Evolutionary conservation across 805 yeast species (phyloP).

Genomic region (Starmerella powellii): DNA sequence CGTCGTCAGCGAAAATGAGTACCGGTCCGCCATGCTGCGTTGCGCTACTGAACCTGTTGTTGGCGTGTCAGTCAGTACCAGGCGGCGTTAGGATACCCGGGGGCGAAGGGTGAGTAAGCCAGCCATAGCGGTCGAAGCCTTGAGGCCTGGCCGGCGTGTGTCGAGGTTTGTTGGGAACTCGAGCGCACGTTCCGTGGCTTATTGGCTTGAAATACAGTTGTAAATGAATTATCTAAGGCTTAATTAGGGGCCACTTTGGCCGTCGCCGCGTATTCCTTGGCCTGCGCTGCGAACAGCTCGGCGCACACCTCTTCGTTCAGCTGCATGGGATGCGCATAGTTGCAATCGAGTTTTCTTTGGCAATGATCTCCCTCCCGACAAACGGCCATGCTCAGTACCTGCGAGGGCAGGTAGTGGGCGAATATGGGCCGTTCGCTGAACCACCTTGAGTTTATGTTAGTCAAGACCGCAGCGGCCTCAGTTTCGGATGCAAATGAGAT

Average conservation of each 20-base stretch:
- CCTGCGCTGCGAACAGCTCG: slow-evolving; percentile 36
- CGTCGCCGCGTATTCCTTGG: slow-evolving; percentile 1
- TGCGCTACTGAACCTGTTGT: too few species aligned
- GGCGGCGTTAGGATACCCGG: too few species aligned
- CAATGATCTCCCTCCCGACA: slow-evolving; percentile 63
- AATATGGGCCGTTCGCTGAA: slow-evolving; percentile 65
- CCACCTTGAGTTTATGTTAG: slow-evolving; percentile 67
- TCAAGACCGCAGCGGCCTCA: slow-evolving; percentile 50
- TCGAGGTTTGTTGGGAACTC: too few species aligned
- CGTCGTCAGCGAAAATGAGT: slow-evolving; percentile 92
- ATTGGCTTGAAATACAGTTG: too few species aligned
- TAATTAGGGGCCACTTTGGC: neutral
- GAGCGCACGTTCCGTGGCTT: too few species aligned
- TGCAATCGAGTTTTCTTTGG: slow-evolving; percentile 71
- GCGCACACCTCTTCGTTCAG: slow-evolving; percentile 38
- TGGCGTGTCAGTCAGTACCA: too few species aligned
- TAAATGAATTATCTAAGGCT: too few species aligned
- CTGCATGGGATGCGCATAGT: slow-evolving; percentile 66
- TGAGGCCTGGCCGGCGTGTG: too few species aligned
- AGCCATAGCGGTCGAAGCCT: too few species aligned
- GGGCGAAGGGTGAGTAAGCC: too few species aligned
- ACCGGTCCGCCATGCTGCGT: slow-evolving; percentile 80
- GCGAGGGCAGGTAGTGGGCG: slow-evolving; percentile 68
- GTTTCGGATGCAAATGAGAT: slow-evolving; percentile 44
- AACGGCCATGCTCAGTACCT: slow-evolving; percentile 52